A percentile compares a stretch with the other conserved stretches of the same genome.
Evolutionary conservation across 106 monocot genomes (phyloP).

Genomic region (Acanthochlamys bracteata): DNA sequence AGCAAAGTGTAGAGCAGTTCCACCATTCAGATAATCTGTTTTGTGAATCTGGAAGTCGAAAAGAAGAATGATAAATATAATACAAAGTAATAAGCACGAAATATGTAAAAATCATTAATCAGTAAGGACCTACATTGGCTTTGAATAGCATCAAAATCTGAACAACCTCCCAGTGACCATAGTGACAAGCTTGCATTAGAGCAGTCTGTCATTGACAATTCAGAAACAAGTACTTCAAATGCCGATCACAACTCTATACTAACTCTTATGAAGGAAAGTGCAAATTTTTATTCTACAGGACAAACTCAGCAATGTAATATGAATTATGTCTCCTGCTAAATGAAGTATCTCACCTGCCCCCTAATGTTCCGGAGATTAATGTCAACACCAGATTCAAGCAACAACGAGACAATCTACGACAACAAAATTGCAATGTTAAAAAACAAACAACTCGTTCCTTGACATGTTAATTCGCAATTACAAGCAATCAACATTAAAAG

Average conservation of each 20-base stretch:
- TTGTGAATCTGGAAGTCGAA: constrained; percentile 58
- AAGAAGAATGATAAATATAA: constrained; percentile 1
- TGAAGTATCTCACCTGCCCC: constrained; percentile 42
- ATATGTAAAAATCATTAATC: not conserved
- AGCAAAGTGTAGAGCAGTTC: constrained; percentile 90
- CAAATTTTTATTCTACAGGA: not conserved
- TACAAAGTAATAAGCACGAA: constrained; percentile 6
- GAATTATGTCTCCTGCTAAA: no score
- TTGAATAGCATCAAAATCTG: constrained; percentile 91
- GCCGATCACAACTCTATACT: not conserved
- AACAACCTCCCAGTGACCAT: constrained; percentile 99
- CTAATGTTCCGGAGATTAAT: constrained; percentile 50
- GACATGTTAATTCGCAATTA: no score
- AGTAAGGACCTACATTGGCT: constrained; percentile 51
- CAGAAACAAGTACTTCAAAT: not conserved
- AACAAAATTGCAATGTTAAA: no score
- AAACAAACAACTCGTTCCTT: no score
- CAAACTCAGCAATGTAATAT: not conserved
- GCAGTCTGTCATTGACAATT: constrained; percentile 55
- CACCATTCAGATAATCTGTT: constrained; percentile 97
- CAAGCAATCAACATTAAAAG: no score
- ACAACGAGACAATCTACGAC: constrained; percentile 35
- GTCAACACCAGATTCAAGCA: constrained; percentile 66
- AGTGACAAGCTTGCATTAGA: constrained; percentile 97
- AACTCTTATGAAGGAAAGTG: not conserved